Conservation (phyloP, 345 rosid species). For the Eucalyptus victrix region DNA sequence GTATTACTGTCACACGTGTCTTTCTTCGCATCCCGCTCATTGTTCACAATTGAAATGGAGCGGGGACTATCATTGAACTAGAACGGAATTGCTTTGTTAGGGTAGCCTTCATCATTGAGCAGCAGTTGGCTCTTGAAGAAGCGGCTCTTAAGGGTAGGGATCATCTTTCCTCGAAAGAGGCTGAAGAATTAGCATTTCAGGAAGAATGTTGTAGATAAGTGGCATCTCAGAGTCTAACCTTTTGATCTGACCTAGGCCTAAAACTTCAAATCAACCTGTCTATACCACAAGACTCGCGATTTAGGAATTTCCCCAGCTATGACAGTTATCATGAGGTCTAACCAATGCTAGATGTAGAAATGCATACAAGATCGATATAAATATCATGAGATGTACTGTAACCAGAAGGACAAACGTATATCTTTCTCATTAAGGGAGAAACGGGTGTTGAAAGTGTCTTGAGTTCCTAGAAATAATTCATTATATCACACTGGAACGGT, state of each 20-base stretch:
- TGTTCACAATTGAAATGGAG: constrained; percentile 36
- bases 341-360: no score
- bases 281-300: no score
- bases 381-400: constrained; percentile 4
- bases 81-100: constrained; percentile 64
- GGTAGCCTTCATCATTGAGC: constrained; percentile 78
- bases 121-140: constrained; percentile 76
- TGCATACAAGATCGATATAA: no score
- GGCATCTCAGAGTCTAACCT: no score
- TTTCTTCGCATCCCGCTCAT: no score
- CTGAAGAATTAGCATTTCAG: constrained; percentile 87
- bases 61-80: constrained; percentile 60
- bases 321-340: no score
- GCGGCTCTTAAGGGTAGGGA: constrained; percentile 76
- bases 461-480: not conserved
- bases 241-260: no score
- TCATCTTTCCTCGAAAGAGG: constrained; percentile 92
- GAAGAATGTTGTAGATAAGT: constrained; percentile 67
- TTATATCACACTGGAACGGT: fast-evolving
- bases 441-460: not conserved
- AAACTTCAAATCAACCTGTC: no score
- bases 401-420: constrained; percentile 6
- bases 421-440: not conserved
- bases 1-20: no score
- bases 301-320: no score